A percentile compares a stretch with the other conserved stretches of the same genome.
Evolutionary conservation across 2,329 filamentous ascomycete species (phyloP).

Genomic region (Clonostachys solani): DNA sequence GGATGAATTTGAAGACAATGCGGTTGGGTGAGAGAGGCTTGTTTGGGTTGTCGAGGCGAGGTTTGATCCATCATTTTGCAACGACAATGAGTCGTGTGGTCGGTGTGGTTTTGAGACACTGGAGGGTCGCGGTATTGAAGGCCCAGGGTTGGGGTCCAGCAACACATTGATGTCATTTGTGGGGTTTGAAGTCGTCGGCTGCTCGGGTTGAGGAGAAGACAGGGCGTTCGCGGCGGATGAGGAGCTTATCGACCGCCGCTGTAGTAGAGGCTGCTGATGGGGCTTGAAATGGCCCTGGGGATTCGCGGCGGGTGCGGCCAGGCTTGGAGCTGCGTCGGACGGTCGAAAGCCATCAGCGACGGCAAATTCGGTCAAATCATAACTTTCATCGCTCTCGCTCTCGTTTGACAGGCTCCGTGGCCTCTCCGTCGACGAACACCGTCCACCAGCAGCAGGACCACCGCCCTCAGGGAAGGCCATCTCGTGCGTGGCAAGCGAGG

Average conservation of each 20-base stretch:
- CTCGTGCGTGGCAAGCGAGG: conserved; percentile 9
- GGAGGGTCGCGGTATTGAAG: conserved; percentile 34
- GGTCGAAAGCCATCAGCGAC: conserved; percentile 51
- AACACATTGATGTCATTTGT: conserved; percentile 9
- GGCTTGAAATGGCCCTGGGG: conserved; percentile 5
- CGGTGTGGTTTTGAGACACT: conserved; percentile 52
- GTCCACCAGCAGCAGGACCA: conserved; percentile 27
- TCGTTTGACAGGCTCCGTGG: conserved; percentile 28
- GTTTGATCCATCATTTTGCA: conserved; percentile 45
- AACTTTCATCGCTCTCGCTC: conserved; percentile 24
- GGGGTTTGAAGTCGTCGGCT: conserved; percentile 8
- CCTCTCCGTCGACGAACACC: conserved; percentile 30
- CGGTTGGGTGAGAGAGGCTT: background rate
- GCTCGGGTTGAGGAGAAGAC: conserved; percentile 13
- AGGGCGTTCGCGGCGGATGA: conserved; percentile 4
- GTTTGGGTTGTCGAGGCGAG: conserved; percentile 10
- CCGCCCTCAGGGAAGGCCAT: conserved; percentile 37
- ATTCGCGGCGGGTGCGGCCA: conserved; percentile 1
- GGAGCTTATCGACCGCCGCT: too few relatives aligned
- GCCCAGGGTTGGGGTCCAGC: conserved; percentile 5
- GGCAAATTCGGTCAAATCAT: conserved; percentile 42
- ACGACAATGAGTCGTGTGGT: conserved; percentile 42
- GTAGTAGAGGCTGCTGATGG: conserved; percentile 3
- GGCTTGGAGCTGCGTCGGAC: conserved; percentile 6
- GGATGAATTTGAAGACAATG: conserved; percentile 6